Evolutionary conservation across 192 early-diverging fungal species (phyloP).

Genomic region (Linnemannia exigua): DNA sequence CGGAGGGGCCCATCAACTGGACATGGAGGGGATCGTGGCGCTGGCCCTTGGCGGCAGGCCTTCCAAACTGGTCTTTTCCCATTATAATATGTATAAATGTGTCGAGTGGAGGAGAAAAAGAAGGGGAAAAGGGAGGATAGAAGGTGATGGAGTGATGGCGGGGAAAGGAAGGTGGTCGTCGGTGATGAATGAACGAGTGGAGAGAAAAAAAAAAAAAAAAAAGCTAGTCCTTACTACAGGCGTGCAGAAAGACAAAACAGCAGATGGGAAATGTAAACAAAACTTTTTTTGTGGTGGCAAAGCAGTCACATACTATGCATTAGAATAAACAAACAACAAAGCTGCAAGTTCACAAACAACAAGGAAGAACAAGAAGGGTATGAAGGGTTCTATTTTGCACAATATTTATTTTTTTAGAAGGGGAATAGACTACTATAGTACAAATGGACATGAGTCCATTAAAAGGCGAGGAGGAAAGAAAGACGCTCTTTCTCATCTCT

Average conservation of each 20-base stretch:
- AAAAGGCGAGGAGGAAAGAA: background rate
- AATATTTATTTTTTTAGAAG: background rate
- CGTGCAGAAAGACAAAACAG: background rate
- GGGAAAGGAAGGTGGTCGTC: background rate
- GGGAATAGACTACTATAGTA: background rate
- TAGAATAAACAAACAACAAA: background rate
- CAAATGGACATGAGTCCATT: constrained; percentile 1
- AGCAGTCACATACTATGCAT: constrained; percentile 2
- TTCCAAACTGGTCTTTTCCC: constrained; percentile 65
- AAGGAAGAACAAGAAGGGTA: background rate
- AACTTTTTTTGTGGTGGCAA: background rate
- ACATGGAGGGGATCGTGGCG: constrained; percentile 93
- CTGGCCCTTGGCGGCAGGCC: constrained; percentile 45
- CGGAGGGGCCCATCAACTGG: constrained; percentile 75
- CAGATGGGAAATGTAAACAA: background rate
- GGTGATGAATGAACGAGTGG: constrained; percentile 2
- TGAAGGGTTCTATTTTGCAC: background rate
- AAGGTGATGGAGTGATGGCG: background rate
- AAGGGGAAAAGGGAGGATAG: background rate
- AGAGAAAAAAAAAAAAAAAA: background rate
- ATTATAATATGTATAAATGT: constrained; percentile 41
- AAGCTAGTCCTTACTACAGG: background rate
- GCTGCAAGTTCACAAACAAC: background rate
- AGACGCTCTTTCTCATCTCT: background rate
- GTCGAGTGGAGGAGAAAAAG: background rate